Conservation (phyloP, 2,329 filamentous ascomycete species). For the Onygenales sp. region DNA sequence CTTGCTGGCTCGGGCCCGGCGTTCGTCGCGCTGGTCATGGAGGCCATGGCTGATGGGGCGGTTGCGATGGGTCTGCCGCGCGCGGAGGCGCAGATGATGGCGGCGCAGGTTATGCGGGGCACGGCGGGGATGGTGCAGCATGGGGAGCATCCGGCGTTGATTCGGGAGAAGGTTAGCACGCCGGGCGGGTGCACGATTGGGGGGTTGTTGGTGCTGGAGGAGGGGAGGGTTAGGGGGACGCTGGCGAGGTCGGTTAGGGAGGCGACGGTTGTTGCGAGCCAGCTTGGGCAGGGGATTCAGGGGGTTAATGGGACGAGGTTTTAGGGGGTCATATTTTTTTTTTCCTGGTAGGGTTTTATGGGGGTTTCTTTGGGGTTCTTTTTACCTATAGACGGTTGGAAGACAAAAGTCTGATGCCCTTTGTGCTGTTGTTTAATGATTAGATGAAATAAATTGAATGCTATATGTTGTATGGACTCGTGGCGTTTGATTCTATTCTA, state of each 20-base stretch:
- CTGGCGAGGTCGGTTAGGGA: slow-evolving; percentile 49
- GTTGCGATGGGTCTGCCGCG: slow-evolving; percentile 54
- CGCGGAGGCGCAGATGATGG: slow-evolving; percentile 51
- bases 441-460: neutral
- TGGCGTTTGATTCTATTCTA: too few species aligned
- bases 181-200: slow-evolving; percentile 56
- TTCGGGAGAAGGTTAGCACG: slow-evolving; percentile 52
- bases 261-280: slow-evolving; percentile 48
- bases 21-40: slow-evolving; percentile 50
- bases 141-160: slow-evolving; percentile 50
- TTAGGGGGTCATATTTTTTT: slow-evolving; percentile 1
- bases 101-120: slow-evolving; percentile 53
- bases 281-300: slow-evolving; percentile 46
- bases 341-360: neutral
- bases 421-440: neutral
- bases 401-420: neutral
- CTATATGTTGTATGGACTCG: neutral
- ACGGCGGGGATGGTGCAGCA: slow-evolving; percentile 48
- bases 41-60: slow-evolving; percentile 52
- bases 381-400: neutral
- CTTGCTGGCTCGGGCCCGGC: slow-evolving; percentile 54
- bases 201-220: slow-evolving; percentile 51
- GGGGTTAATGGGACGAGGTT: slow-evolving; percentile 38
- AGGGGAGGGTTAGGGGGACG: slow-evolving; percentile 45
- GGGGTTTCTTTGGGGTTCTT: neutral